Conservation (phyloP, 2,329 filamentous ascomycete genomes). For the Elsinoe australis region DNA sequence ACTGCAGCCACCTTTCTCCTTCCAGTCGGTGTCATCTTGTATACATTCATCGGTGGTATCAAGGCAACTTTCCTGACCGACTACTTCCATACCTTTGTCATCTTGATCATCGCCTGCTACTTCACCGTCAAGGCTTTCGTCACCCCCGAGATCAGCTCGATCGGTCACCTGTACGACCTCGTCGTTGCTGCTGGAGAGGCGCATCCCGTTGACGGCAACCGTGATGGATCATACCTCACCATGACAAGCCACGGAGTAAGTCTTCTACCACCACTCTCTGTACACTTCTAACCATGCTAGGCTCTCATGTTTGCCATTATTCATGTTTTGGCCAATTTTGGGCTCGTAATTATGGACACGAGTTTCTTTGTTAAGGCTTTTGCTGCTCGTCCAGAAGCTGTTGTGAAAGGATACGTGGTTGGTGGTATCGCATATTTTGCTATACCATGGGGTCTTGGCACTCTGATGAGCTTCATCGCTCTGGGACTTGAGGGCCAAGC, state of each 20-base stretch:
- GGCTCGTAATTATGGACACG: constrained; percentile 46
- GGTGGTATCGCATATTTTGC: constrained; percentile 40
- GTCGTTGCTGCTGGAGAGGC: constrained; percentile 37
- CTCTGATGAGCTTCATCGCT: constrained; percentile 40
- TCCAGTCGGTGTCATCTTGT: constrained; percentile 36
- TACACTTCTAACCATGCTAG: neutral
- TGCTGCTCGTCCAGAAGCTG: constrained; percentile 41
- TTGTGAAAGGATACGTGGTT: constrained; percentile 43
- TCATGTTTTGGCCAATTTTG: constrained; percentile 44
- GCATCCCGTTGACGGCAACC: constrained; percentile 38
- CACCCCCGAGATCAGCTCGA: constrained; percentile 38
- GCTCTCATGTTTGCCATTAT: constrained; percentile 38
- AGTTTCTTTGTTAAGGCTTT: constrained; percentile 50
- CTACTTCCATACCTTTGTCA: constrained; percentile 43
- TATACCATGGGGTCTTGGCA: constrained; percentile 43
- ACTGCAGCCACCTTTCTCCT: constrained; percentile 22
- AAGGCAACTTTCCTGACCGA: constrained; percentile 46
- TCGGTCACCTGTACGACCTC: constrained; percentile 42
- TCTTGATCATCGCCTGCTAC: constrained; percentile 43
- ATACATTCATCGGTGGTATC: constrained; percentile 43
- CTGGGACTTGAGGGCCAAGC: constrained; percentile 42
- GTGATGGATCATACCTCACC: constrained; percentile 41
- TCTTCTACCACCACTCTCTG: constrained; percentile 29
- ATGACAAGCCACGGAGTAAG: constrained; percentile 39
- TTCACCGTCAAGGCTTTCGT: constrained; percentile 40